Percentiles rank a stretch among this genome's conserved stretches.
Conservation (phyloP, 345 rosid species). For the Melastoma malabathricum region DNA sequence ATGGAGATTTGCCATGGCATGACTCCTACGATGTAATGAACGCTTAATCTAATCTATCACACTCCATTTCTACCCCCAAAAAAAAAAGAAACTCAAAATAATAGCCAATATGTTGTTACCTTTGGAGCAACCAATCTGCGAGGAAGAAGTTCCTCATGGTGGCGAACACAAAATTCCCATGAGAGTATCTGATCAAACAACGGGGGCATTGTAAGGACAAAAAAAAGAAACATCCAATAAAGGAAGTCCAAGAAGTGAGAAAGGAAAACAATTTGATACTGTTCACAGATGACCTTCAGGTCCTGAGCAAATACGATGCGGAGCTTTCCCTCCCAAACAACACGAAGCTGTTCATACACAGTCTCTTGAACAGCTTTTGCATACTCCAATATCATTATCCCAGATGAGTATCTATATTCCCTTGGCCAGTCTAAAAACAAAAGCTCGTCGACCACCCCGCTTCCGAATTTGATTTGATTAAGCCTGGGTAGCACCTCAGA, state of each 20-base stretch:
- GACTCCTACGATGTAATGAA: too few relatives aligned
- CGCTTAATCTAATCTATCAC: too few relatives aligned
- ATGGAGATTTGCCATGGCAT: too few relatives aligned
- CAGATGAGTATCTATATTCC: constrained; percentile 64
- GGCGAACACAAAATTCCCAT: constrained; percentile 95
- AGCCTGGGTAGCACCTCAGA: constrained; percentile 92
- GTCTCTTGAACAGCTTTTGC: constrained; percentile 92
- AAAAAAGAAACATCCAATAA: too few relatives aligned
- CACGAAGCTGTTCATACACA: constrained; percentile 93
- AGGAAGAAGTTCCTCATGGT: constrained; percentile 92
- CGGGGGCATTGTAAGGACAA: too few relatives aligned
- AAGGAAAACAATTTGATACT: too few relatives aligned
- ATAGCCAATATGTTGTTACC: constrained; percentile 21
- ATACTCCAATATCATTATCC: constrained; percentile 76
- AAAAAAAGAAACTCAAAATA: too few relatives aligned
- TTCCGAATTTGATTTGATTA: constrained; percentile 87
- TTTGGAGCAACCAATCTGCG: constrained; percentile 92
- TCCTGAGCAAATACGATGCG: constrained; percentile 81
- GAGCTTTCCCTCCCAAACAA: constrained; percentile 94
- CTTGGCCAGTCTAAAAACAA: constrained; percentile 75
- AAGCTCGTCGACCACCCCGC: constrained; percentile 94
- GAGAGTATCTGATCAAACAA: constrained; percentile 51
- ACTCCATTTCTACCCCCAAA: too few relatives aligned
- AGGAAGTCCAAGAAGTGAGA: too few relatives aligned
- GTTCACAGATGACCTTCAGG: constrained; percentile 43